Base-by-base conservation (phyloP, 495 filamentous ascomycete species). In the Annulohypoxylon bovei region DNA sequence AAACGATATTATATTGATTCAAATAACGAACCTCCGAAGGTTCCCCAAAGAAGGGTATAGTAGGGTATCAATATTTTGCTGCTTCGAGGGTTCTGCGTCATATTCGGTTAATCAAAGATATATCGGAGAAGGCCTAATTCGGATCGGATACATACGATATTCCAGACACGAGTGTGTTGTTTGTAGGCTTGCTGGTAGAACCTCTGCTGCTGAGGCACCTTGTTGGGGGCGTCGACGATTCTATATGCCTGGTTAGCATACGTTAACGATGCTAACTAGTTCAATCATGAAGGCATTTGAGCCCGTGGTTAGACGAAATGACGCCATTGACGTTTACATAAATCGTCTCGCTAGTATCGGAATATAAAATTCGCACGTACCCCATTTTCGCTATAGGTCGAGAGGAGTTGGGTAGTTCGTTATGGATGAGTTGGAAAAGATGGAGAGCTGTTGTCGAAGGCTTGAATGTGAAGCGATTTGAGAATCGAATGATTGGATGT, bases 141-240 rank as follows among this genome's bases (percentile, higher is more conserved):
- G 20, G 33, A 32, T 66, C 7, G 49, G 37, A 61, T 42, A 88
- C 91, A 82, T 80, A 97, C 94, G 84, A 96, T 93, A 79, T 87
- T 87, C 93, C 93, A 97, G 80, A 93, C 83, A 78, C 94, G 89
- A 73, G 89, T 83, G 76, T 93, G 82, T 54, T 78, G 71, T 22
- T 76, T 89, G 80, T 92, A 91, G 73, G 94, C 88, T 52, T 86
- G 82, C 83, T 97, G 93, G 85, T 93, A 95, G 46, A 91, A 81
- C 69, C 88, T 85, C 86, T 97, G 94, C 82, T 93, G 91, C 78
- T 90, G 80, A 33, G 89, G 92, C 75, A 97, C 94, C 78, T 88
- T 88, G 88, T 97, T 97, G 79, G 88, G 85, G 80, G 91, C 91
- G 88, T 93, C 85, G 85, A 94, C 71, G 80, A 90, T 84, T 78